Base-by-base conservation (phyloP, 192 early-diverging fungal genomes). In the Pilaira anomala region DNA sequence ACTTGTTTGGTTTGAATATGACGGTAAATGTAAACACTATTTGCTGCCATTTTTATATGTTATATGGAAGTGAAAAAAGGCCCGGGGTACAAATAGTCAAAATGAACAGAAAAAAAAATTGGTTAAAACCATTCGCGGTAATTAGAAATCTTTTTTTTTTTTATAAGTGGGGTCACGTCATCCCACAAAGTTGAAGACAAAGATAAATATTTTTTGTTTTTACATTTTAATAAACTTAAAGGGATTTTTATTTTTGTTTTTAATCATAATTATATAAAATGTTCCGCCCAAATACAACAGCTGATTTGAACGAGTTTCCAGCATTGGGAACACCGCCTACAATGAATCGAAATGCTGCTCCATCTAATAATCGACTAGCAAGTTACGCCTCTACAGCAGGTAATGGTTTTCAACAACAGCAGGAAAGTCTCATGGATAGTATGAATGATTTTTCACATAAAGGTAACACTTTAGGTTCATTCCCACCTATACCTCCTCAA, bases 1-100 rank as follows among this genome's bases (percentile, higher is more conserved):
- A 82, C 76, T 59, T 82, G 80, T 1, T 76, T 67, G 25, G 80
- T 79, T 48, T 82, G 80, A 52, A 82, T 72, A 46, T 82, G 77
- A 41, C 80, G 75, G 61, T 75, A 82, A 62, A 82, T 71, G 46
- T 82, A 77, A 16, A 82, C 68, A 21, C 69, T 73, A 48, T 68
- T 67, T 16, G 66, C 24, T 6, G 63, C 16, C 66, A 68, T 68
- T 30, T 16, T 56, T 56, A 11, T 9, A 16, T 52, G 1, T 48
- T 52, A 14, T 52, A 24, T 28, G 0, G 24, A 16, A 9, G 4
- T 36, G 33, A 9, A 36, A 36, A 36, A 36, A 36, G 33, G 16
- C 12, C 16, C 24, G 50, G 25, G 50, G 14, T 6, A 25, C 21
- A 22, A 52, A 52, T 16, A 21, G 21, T 7, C 19, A 48, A 7